phyloP scores from a whole-genome alignment of 73 alveolate species.

The Breviolum minutum region DNA sequence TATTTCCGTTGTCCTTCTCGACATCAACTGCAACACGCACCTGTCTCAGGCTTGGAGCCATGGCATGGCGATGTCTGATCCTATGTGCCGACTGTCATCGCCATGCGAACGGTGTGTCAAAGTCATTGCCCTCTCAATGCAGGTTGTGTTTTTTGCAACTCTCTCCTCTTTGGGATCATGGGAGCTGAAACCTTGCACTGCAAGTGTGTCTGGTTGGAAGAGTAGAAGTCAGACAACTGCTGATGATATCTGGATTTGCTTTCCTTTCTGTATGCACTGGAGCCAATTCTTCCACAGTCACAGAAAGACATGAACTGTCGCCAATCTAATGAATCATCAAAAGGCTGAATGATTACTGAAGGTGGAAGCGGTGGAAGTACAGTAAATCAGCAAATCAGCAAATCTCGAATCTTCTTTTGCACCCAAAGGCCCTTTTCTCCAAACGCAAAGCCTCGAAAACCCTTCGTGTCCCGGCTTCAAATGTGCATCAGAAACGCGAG shows the following conservation, averaged over 20 bases:
- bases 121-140: too few relatives aligned
- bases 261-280: neutral
- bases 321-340: neutral
- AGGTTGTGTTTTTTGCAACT: too few relatives aligned
- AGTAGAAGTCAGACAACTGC: neutral
- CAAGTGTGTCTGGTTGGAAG: neutral
- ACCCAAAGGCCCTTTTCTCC: too few relatives aligned
- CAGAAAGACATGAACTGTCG: too few relatives aligned
- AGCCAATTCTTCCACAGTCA: neutral
- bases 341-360: neutral
- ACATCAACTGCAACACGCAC: neutral
- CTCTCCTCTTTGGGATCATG: too few relatives aligned
- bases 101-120: too few relatives aligned
- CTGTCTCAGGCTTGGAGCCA: slow-evolving; percentile 28
- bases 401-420: too few relatives aligned
- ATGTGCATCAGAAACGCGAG: neutral
- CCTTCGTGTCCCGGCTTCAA: neutral
- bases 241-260: neutral
- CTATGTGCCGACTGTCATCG: too few relatives aligned
- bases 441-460: too few relatives aligned
- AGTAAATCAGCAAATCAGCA: too few relatives aligned
- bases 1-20: too few relatives aligned
- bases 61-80: slow-evolving; percentile 8
- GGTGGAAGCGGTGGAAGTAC: too few relatives aligned
- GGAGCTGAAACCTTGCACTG: neutral